A percentile compares a stretch with the other conserved stretches of the same genome.
Evolutionary conservation across 2,329 filamentous ascomycete genomes (phyloP).

Genomic region (Cladosporium oxysporum): DNA sequence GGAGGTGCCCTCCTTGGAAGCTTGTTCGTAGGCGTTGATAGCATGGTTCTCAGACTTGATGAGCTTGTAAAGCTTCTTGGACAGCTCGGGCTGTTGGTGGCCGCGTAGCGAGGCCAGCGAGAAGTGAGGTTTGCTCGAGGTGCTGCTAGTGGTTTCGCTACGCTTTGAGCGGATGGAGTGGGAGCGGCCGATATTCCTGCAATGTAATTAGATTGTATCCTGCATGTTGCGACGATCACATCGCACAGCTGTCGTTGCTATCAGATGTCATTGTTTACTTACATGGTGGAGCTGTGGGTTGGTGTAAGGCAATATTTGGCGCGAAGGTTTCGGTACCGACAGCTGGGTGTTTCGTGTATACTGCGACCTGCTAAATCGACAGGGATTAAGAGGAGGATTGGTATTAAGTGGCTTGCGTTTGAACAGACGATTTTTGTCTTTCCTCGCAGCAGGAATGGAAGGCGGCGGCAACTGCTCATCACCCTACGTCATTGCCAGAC

Average conservation of each 20-base stretch:
- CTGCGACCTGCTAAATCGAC: neutral
- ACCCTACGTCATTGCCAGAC: neutral
- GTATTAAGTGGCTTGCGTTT: neutral
- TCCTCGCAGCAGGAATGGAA: neutral
- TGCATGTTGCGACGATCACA: neutral
- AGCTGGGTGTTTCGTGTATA: neutral
- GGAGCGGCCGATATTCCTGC: slow-evolving; percentile 54
- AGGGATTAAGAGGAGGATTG: neutral
- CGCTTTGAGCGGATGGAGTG: slow-evolving; percentile 70
- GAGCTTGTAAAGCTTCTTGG: slow-evolving; percentile 82
- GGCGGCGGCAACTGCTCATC: neutral
- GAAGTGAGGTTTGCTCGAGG: slow-evolving; percentile 64
- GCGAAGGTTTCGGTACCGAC: neutral
- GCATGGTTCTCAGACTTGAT: slow-evolving; percentile 95
- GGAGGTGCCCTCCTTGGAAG: slow-evolving; percentile 77
- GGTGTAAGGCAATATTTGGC: neutral
- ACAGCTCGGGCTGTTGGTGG: slow-evolving; percentile 81
- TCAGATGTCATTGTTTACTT: slow-evolving; percentile 15
- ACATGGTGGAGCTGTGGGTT: slow-evolving; percentile 7
- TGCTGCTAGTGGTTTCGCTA: slow-evolving; percentile 47
- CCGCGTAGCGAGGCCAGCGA: slow-evolving; percentile 84
- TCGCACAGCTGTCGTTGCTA: slow-evolving; percentile 2
- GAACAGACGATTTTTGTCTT: neutral
- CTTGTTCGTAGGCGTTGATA: slow-evolving; percentile 79
- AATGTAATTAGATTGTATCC: neutral